phyloP scores from a whole-genome alignment of 305 asterid species.

The Fraxinus albicans region DNA sequence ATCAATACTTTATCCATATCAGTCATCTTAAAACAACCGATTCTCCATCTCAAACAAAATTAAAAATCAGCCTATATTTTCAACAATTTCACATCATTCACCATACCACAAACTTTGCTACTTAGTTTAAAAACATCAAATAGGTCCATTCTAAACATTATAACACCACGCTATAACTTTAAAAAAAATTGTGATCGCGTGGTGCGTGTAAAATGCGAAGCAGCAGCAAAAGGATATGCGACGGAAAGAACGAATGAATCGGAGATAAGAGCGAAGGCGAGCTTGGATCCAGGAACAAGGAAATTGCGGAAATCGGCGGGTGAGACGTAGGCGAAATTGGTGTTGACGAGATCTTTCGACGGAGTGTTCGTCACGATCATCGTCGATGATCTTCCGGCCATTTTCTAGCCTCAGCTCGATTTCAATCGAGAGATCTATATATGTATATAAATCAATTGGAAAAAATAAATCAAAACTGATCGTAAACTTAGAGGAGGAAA shows the following conservation, averaged over 20 bases:
- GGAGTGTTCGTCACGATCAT: slow-evolving; percentile 87
- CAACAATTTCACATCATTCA: not conserved
- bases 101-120: not conserved
- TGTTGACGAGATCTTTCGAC: slow-evolving; percentile 67
- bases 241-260: slow-evolving; percentile 73
- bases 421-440: not conserved
- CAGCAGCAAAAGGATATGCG: slow-evolving; percentile 66
- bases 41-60: not conserved
- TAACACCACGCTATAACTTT: not conserved
- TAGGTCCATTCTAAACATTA: not conserved
- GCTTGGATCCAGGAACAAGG: slow-evolving; percentile 61
- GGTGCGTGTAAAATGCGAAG: not conserved
- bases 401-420: slow-evolving; percentile 22
- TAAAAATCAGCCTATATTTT: not conserved
- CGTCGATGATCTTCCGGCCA: slow-evolving; percentile 56
- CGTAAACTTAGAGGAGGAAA: not conserved
- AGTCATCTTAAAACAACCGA: not conserved
- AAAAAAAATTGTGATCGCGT: not conserved
- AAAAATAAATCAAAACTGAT: not conserved
- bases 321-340: slow-evolving; percentile 77
- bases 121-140: not conserved
- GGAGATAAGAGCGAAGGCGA: slow-evolving; percentile 60
- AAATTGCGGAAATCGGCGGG: slow-evolving; percentile 72
- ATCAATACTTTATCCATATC: not conserved
- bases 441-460: not conserved